Evolutionary conservation across 495 filamentous ascomycete species (phyloP).

Genomic region (Cercophora sp.): DNA sequence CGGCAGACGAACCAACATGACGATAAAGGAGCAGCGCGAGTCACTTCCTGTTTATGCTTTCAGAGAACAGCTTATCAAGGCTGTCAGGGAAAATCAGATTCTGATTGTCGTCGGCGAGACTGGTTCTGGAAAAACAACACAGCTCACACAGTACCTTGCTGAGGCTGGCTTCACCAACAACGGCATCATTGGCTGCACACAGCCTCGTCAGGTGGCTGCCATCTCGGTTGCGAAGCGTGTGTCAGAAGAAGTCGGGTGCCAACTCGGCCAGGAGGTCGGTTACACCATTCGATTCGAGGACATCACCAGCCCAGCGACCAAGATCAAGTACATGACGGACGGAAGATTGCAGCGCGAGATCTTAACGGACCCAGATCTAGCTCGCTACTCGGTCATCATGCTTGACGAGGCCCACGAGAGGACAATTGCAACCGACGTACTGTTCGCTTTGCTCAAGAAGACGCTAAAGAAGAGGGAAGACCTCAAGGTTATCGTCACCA

Average conservation of each 20-base stretch:
- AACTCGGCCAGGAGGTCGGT: constrained; percentile 87
- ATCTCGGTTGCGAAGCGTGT: constrained; percentile 98
- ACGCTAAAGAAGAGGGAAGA: constrained; percentile 81
- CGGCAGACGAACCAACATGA: constrained; percentile 84
- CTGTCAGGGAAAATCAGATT: constrained; percentile 81
- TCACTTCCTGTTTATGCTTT: constrained; percentile 89
- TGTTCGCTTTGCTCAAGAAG: constrained; percentile 94
- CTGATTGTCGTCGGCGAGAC: constrained; percentile 97
- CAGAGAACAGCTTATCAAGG: constrained; percentile 80
- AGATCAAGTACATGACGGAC: constrained; percentile 99
- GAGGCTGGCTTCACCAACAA: constrained; percentile 86
- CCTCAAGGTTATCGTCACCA: constrained; percentile 92
- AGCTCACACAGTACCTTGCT: constrained; percentile 90
- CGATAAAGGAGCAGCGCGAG: constrained; percentile 92
- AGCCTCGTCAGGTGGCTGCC: constrained; percentile 93
- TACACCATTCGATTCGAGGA: constrained; percentile 99
- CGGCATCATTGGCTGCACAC: constrained; percentile 95
- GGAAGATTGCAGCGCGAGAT: constrained; percentile 97
- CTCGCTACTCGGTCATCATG: constrained; percentile 93
- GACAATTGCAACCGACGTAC: constrained; percentile 91
- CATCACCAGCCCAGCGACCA: constrained; percentile 79
- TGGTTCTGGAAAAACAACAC: constrained; percentile 95
- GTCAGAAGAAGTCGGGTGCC: constrained; percentile 90
- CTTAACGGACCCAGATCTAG: constrained; percentile 80
- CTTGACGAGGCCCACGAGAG: constrained; percentile 97